A percentile compares a stretch with the other conserved stretches of the same genome.
phyloP scores from a whole-genome alignment of 2,329 filamentous ascomycete genomes.

The Hortaea werneckii region DNA sequence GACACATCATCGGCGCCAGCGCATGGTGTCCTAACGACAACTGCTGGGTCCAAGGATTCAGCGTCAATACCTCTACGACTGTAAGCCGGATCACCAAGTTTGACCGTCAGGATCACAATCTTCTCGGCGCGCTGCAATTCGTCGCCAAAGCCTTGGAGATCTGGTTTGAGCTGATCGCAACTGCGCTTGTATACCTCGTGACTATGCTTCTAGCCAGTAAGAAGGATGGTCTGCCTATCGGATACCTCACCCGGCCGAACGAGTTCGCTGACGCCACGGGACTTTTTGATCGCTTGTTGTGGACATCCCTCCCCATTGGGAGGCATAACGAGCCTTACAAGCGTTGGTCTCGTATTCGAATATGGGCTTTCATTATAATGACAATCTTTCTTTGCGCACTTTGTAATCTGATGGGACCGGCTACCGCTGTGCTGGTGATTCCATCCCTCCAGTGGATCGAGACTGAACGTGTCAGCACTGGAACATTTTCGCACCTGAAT shows the following conservation, averaged over 20 bases:
- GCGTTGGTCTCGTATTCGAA: constrained; percentile 3
- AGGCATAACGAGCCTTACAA: constrained; percentile 1
- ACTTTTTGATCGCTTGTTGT: constrained; percentile 17
- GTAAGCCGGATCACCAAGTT: constrained; percentile 9
- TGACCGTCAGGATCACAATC: constrained; percentile 17
- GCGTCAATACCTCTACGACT: constrained; percentile 1
- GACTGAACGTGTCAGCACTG: constrained; percentile 2
- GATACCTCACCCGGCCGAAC: constrained; percentile 18
- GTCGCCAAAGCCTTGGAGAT: constrained; percentile 23
- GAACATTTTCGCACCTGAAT: not conserved
- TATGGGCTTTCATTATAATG: constrained; percentile 11
- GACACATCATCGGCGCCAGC: constrained; percentile 20
- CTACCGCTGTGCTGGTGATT: constrained; percentile 19
- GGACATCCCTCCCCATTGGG: constrained; percentile 10
- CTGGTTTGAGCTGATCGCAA: constrained; percentile 23
- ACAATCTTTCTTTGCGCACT: constrained; percentile 15
- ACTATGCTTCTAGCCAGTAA: constrained; percentile 17
- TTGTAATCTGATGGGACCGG: constrained; percentile 25
- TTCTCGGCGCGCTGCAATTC: constrained; percentile 22
- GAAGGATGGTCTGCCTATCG: constrained; percentile 18
- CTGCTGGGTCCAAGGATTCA: constrained; percentile 12
- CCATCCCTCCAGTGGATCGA: constrained; percentile 19
- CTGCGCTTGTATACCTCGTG: constrained; percentile 19
- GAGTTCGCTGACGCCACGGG: constrained; percentile 18
- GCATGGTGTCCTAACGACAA: constrained; percentile 16